A percentile compares a stretch with the other conserved stretches of the same genome.
Evolutionary conservation across 2,329 filamentous ascomycete genomes (phyloP).

Genomic region (Sporothrix inflata): DNA sequence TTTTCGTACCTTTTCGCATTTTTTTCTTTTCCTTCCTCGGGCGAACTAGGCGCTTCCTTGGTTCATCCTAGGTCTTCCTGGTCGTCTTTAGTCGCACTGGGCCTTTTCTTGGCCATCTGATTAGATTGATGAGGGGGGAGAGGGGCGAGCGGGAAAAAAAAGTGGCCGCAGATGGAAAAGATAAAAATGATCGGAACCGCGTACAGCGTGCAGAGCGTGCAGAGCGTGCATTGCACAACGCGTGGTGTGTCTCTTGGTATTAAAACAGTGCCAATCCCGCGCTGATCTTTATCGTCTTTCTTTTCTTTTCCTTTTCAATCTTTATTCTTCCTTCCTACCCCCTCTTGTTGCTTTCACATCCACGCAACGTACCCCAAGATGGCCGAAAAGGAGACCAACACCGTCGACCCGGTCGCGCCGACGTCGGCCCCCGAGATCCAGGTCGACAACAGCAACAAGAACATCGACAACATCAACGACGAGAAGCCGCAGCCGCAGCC

Average conservation of each 20-base stretch:
- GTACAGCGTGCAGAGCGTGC: background rate
- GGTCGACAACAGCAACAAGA: background rate
- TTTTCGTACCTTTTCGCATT: background rate
- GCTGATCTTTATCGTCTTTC: background rate
- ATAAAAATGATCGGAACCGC: background rate
- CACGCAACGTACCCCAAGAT: background rate
- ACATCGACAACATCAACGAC: background rate
- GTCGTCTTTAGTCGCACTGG: no score
- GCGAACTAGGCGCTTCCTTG: background rate
- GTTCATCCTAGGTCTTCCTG: background rate
- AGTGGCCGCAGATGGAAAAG: background rate
- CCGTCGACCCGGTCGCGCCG: background rate
- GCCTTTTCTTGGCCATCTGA: conserved; percentile 23
- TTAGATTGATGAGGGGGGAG: conserved; percentile 19
- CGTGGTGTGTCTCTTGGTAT: background rate
- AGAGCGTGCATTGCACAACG: no score
- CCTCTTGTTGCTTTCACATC: background rate
- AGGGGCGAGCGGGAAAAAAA: background rate
- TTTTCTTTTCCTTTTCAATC: background rate
- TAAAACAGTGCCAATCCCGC: background rate
- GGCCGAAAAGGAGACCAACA: conserved; percentile 6
- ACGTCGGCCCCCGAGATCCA: background rate
- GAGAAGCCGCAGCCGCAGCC: background rate
- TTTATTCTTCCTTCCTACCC: background rate
- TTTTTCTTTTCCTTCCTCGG: background rate